Percentiles rank a stretch among this genome's conserved stretches.
phyloP scores from a whole-genome alignment of 2,329 filamentous ascomycete genomes.

The Trichoderma atrobrunneum region DNA sequence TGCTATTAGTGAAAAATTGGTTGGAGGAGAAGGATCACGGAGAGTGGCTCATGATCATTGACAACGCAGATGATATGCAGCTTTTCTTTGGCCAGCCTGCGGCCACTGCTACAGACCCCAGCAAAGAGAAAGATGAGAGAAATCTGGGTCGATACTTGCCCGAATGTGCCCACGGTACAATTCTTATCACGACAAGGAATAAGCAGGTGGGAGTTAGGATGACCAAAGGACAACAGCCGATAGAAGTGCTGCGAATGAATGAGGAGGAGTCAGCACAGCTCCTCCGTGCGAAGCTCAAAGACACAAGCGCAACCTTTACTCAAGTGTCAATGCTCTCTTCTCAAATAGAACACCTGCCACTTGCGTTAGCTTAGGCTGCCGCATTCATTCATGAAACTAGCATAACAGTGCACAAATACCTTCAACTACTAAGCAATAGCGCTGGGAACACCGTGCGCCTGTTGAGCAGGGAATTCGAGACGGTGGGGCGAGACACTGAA shows the following conservation, averaged over 20 bases:
- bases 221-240: constrained; percentile 19
- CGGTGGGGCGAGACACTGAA: background rate
- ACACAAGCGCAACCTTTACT: background rate
- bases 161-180: background rate
- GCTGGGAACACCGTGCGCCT: background rate
- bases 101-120: background rate
- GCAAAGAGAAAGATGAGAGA: background rate
- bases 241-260: constrained; percentile 32
- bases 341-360: background rate
- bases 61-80: background rate
- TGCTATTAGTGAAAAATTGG: background rate
- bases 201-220: constrained; percentile 28
- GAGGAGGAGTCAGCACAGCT: constrained; percentile 24
- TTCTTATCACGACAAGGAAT: constrained; percentile 35
- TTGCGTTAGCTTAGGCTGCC: background rate
- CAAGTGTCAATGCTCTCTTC: background rate
- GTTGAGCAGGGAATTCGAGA: background rate
- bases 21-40: background rate
- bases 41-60: background rate
- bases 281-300: background rate
- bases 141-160: background rate
- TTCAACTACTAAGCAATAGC: background rate
- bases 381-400: background rate
- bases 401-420: background rate
- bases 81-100: background rate